Base-by-base conservation (phyloP, 2,329 filamentous ascomycete species). In the Aspergillus neoniger region DNA sequence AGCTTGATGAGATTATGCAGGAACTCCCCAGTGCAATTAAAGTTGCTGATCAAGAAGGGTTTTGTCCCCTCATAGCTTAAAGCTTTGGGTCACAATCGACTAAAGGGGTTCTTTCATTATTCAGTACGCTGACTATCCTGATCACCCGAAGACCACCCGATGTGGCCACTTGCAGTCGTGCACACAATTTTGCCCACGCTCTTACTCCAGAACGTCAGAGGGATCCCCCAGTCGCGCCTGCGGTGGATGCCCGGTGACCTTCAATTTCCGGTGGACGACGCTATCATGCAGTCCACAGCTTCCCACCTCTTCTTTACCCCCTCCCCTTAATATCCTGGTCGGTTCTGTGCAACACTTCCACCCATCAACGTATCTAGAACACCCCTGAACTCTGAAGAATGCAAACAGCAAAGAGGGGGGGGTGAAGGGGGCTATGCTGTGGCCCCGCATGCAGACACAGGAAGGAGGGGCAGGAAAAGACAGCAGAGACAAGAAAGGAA, bases 1-100 rank as follows among this genome's bases (percentile, higher is more conserved):
- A 52, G 58, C 58, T 57, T 55, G 55, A 44, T 55, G 59, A 44
- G 44, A 55, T 55, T 55, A 62, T 64, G 62, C 67, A 69, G 62
- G 64, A 66, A 64, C 65, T 55, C 50, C 58, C 54, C 56, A 47
- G 59, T 57, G 55, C 64, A 60, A 64, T 64, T 67, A 66, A 61
- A 62, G 61, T 64, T 64, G 65, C 44, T 64, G 65, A 65, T 66
- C 63, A 41, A 52, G 59, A 39, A 59, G 43, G 49, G 39, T 53
- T 57, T 60, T 59, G 55, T 55, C 56, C 59, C 50, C 49, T 47
- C 41, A 48, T 61, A 65, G 63, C 49, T 64, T 65, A 62, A 60
- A 53, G 41, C 48, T 57, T 52, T 53, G 51, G 48, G 28, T 56
- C 56, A 17, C 48, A 43, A 53, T 25, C 23, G 39, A 19, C 54